A percentile compares a stretch with the other conserved stretches of the same genome.
phyloP scores from a whole-genome alignment of 805 yeast genomes.

The Suhomyces sp. region DNA sequence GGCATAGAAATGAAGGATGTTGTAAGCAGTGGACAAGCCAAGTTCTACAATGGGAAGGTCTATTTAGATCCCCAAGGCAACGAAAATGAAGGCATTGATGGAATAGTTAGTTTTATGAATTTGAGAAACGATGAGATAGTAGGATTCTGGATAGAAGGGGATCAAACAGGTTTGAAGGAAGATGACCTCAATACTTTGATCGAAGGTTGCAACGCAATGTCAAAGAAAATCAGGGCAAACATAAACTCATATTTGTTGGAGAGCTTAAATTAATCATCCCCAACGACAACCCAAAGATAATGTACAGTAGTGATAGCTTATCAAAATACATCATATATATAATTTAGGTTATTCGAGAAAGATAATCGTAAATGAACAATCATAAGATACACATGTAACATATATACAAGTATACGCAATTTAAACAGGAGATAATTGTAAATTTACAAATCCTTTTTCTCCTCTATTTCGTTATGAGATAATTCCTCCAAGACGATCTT shows the following conservation, averaged over 20 bases:
- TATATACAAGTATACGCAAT: too few species aligned
- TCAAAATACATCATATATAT: too few species aligned
- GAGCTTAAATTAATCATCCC: too few species aligned
- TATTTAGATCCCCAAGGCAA: constrained; percentile 18
- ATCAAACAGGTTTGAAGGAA: constrained; percentile 23
- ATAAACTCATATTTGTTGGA: constrained; percentile 45
- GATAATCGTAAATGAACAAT: too few species aligned
- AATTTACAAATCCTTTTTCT: constrained; percentile 10
- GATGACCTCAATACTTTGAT: constrained; percentile 27
- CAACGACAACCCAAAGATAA: too few species aligned
- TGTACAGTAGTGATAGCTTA: too few species aligned
- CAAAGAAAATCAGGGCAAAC: constrained; percentile 42
- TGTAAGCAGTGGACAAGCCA: constrained; percentile 63
- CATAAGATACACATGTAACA: too few species aligned
- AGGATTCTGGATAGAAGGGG: constrained; percentile 54
- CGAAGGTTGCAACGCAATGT: constrained; percentile 45
- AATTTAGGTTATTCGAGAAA: too few species aligned
- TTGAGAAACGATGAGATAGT: constrained; percentile 57
- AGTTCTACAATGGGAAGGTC: constrained; percentile 12
- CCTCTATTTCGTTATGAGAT: constrained; percentile 24
- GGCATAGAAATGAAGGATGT: constrained; percentile 78
- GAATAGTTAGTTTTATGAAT: constrained; percentile 52
- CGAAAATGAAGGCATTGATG: constrained; percentile 26
- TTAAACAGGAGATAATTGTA: too few species aligned
- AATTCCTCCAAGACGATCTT: constrained; percentile 24